phyloP scores from a whole-genome alignment of 2,329 filamentous ascomycete genomes.

The Boeremia exigua region DNA sequence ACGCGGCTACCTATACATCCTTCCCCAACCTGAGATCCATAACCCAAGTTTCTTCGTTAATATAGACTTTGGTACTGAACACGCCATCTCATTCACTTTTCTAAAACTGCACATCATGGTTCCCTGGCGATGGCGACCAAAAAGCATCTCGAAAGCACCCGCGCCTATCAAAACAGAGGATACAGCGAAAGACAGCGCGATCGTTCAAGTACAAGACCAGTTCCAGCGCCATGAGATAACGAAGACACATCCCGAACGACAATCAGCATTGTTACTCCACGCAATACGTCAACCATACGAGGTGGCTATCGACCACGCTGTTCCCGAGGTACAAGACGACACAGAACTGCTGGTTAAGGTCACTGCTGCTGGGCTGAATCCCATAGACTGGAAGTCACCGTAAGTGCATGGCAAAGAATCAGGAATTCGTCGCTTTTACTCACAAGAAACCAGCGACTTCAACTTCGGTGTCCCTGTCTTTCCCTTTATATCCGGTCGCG shows the following conservation, averaged over 20 bases:
- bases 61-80: not conserved
- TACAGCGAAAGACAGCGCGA: not conserved
- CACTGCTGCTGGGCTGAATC: constrained; percentile 72
- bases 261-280: constrained; percentile 59
- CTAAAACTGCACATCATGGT: constrained; percentile 7
- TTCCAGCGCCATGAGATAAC: constrained; percentile 17
- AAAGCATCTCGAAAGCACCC: constrained; percentile 16
- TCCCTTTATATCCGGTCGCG: constrained; percentile 73
- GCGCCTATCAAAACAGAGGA: not conserved
- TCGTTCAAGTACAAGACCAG: constrained; percentile 3
- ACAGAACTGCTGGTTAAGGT: constrained; percentile 69
- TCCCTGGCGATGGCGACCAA: constrained; percentile 23
- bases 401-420: constrained; percentile 48
- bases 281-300: constrained; percentile 59
- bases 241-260: constrained; percentile 32
- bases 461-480: constrained; percentile 72
- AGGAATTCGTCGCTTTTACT: not conserved
- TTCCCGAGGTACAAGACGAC: constrained; percentile 54
- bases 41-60: not conserved
- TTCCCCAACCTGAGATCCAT: not conserved
- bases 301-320: constrained; percentile 52
- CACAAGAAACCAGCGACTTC: constrained; percentile 61
- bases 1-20: not conserved
- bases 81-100: not conserved
- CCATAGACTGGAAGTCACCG: constrained; percentile 79